Base-by-base conservation (phyloP, 352 stramenopile species). In the Discostella stelligera region DNA sequence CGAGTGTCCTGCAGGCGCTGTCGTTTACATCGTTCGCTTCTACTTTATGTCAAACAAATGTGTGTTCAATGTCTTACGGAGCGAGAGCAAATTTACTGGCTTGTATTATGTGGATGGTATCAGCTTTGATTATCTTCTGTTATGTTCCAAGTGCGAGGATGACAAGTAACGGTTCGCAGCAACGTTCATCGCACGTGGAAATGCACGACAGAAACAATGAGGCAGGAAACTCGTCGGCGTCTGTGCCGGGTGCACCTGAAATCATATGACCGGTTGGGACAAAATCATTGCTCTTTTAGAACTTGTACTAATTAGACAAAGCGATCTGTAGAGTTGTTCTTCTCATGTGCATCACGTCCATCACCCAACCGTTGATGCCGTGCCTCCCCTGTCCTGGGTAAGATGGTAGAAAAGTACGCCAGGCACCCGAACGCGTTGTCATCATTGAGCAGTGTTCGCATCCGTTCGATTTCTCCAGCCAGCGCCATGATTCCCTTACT, bases 401-500 rank as follows among this genome's bases (percentile, higher is more conserved):
- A 1, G 16, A 80, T 49, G 21, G 71, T 64, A 10, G 65, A 67
- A 49, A 80, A 75, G 49, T 71, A 75, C 30, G 48, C n/a, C 65
- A 80, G 70, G 52, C 72, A 80, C 53, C 60, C 71, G 61, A 75
- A 80, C 18, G 62, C 16, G 32, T 71, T 58, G 20, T 75, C 65
- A 52, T 80, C 72, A 50, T 71, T 54, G 3, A 80, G 25, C 25
- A 75, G 63, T 39, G 62, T 48, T 54, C 65, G 52, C 65, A 92
- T 79, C 27, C 79, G 61, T 60, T 90, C 83, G 58, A 90, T 76
- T 25, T 67, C 80, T 49, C 21, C 55, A 0, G 71, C 73, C 25
- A 91, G 65, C 3, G 74, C 56, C 65, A 89, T 81, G n/a, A 91
- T 88, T 46, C 74, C 69, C 71, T 89, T 77, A 63, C 78, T 89